phyloP scores from a whole-genome alignment of 257 asterid species.

The Penstemon barbatus region DNA sequence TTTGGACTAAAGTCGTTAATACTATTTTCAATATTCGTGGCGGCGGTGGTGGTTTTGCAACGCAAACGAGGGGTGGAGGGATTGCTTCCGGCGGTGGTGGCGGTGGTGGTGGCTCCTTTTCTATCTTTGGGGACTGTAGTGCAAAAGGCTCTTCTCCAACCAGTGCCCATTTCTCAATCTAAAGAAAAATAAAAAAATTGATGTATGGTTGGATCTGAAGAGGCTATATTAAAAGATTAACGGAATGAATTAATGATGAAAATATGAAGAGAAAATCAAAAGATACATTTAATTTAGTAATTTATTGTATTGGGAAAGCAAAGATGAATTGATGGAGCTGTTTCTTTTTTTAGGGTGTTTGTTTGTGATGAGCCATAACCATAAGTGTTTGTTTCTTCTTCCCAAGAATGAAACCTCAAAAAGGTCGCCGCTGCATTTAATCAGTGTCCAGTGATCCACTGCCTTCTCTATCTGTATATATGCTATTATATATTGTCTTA shows the following conservation, averaged over 20 bases:
- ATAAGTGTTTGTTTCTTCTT: not conserved
- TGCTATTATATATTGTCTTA: not conserved
- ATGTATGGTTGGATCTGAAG: slow-evolving; percentile 38
- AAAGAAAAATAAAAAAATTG: not conserved
- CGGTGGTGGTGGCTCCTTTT: slow-evolving; percentile 30
- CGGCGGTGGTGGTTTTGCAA: slow-evolving; percentile 40
- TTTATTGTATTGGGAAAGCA: not conserved
- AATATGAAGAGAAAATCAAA: slow-evolving; percentile 19
- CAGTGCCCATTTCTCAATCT: slow-evolving; percentile 57
- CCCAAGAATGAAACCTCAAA: slow-evolving; percentile 14
- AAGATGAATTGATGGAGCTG: not conserved
- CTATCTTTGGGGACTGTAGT: slow-evolving; percentile 57
- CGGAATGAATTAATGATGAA: not conserved
- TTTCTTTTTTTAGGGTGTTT: not conserved
- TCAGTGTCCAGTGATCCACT: slow-evolving; percentile 19
- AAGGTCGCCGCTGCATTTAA: slow-evolving; percentile 19
- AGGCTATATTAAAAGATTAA: not conserved
- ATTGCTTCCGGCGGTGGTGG: slow-evolving; percentile 42
- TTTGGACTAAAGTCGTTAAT: slow-evolving; percentile 35
- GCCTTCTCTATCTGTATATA: slow-evolving; percentile 6
- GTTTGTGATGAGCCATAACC: not conserved
- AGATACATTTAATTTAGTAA: not conserved
- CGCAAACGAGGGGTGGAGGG: slow-evolving; percentile 72
- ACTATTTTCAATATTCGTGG: not conserved
- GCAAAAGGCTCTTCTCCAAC: slow-evolving; percentile 96